A percentile compares a stretch with the other conserved stretches of the same genome.
Evolutionary conservation across 2,329 filamentous ascomycete genomes (phyloP).

Genomic region (Coniochaeta sp.): DNA sequence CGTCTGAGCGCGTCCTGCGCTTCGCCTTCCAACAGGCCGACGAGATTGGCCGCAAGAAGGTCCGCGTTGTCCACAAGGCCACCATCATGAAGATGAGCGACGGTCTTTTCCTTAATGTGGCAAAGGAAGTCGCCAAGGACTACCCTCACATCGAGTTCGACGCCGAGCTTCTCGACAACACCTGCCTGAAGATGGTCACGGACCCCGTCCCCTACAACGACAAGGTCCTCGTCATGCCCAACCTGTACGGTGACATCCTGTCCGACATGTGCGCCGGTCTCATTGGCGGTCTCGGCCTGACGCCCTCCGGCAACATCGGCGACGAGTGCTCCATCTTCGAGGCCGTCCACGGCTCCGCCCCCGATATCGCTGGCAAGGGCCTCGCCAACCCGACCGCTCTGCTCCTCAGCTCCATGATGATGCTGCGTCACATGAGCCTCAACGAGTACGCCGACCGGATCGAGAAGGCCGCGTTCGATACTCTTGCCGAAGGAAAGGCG

Average conservation of each 20-base stretch:
- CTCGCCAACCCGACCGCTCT: constrained; percentile 97
- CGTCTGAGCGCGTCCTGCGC: constrained; percentile 89
- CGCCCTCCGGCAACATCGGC: constrained; percentile 96
- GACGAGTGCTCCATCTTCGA: constrained; percentile 99
- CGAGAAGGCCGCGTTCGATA: constrained; percentile 91
- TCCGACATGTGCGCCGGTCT: constrained; percentile 99
- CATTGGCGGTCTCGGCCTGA: constrained; percentile 94
- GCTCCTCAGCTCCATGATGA: constrained; percentile 95
- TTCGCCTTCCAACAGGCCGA: constrained; percentile 98
- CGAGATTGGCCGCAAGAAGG: constrained; percentile 90
- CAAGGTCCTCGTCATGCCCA: constrained; percentile 97
- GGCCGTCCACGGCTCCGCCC: constrained; percentile 94
- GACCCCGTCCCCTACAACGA: constrained; percentile 97
- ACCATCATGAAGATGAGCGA: constrained; percentile 99
- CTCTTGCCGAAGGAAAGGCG: constrained; percentile 89
- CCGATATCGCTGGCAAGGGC: constrained; percentile 92
- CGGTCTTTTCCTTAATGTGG: constrained; percentile 91
- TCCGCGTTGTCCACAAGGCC: constrained; percentile 97
- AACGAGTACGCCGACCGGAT: constrained; percentile 78
- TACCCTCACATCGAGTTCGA: constrained; percentile 96
- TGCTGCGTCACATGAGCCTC: constrained; percentile 97
- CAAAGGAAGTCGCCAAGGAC: constrained; percentile 81
- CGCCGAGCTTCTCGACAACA: constrained; percentile 97
- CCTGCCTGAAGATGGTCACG: constrained; percentile 97
- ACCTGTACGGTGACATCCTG: constrained; percentile 98